phyloP scores from a whole-genome alignment of 2,329 filamentous ascomycete species.

The Pseudogymnoascus verrucosus region DNA sequence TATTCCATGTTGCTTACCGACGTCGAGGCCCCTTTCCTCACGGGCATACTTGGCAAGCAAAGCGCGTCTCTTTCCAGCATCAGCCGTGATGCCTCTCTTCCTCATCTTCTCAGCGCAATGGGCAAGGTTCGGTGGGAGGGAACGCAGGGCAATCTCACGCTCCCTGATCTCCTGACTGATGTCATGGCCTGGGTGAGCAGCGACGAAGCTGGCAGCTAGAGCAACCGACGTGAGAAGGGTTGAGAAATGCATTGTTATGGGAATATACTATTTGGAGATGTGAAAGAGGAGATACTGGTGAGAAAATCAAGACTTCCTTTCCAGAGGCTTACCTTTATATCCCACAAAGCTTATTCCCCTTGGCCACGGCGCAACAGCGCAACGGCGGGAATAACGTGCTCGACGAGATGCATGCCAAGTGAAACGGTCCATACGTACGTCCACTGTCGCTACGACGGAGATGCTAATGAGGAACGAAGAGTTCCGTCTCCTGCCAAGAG shows the following conservation, averaged over 20 bases:
- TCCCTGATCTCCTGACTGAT: conserved; percentile 24
- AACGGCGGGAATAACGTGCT: background rate
- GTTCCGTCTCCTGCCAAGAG: background rate
- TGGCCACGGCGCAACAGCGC: background rate
- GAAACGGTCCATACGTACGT: background rate
- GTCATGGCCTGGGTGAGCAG: conserved; percentile 30
- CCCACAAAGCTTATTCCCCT: background rate
- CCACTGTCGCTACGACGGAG: background rate
- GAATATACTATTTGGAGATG: background rate
- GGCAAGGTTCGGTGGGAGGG: conserved; percentile 18
- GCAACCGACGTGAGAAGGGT: background rate
- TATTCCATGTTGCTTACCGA: background rate
- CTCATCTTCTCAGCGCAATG: conserved; percentile 30
- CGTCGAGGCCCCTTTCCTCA: conserved; percentile 19
- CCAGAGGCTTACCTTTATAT: conserved; percentile 3
- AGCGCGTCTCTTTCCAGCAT: conserved; percentile 27
- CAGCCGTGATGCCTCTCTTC: conserved; percentile 27
- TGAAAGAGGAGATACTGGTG: background rate
- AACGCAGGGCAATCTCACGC: conserved; percentile 15
- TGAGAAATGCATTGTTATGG: background rate
- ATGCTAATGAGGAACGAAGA: background rate
- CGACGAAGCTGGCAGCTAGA: background rate
- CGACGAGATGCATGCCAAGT: background rate
- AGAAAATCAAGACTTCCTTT: background rate
- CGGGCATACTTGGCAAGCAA: conserved; percentile 18